phyloP scores from a whole-genome alignment of 192 early-diverging fungal genomes.

The Rhizophagus sp. region DNA sequence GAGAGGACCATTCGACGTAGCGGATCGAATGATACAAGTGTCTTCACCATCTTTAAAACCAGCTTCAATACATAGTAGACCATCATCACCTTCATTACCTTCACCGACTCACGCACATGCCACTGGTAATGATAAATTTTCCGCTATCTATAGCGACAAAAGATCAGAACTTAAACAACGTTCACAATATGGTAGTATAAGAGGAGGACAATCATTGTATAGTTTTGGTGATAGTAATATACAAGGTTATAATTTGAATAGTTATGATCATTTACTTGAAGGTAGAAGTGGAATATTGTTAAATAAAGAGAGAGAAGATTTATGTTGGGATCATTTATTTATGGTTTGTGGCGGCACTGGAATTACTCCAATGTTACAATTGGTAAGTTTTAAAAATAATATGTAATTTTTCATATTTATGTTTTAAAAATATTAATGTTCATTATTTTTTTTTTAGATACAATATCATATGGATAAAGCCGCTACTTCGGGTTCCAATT shows the following conservation, averaged over 20 bases:
- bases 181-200: background rate
- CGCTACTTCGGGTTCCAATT: background rate
- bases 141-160: too few relatives aligned
- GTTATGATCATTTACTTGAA: background rate
- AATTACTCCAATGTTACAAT: slow-evolving; percentile 27
- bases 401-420: too few relatives aligned
- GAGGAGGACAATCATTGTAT: background rate
- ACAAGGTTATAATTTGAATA: background rate
- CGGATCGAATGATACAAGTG: background rate
- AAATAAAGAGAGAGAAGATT: slow-evolving; percentile 15
- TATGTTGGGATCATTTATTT: slow-evolving; percentile 26
- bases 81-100: background rate
- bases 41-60: background rate
- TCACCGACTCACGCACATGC: too few relatives aligned
- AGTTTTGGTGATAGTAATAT: background rate
- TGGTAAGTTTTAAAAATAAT: background rate
- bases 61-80: background rate
- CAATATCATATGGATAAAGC: background rate
- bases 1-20: slow-evolving; percentile 27
- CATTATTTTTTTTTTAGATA: background rate
- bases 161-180: background rate
- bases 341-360: slow-evolving; percentile 34
- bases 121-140: background rate
- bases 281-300: slow-evolving; percentile 5
- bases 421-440: background rate